These are phyloP conservation scores for Pinus taeda DNA, from an alignment of 75 land plant species.

Conservation along the genomic window DNA sequence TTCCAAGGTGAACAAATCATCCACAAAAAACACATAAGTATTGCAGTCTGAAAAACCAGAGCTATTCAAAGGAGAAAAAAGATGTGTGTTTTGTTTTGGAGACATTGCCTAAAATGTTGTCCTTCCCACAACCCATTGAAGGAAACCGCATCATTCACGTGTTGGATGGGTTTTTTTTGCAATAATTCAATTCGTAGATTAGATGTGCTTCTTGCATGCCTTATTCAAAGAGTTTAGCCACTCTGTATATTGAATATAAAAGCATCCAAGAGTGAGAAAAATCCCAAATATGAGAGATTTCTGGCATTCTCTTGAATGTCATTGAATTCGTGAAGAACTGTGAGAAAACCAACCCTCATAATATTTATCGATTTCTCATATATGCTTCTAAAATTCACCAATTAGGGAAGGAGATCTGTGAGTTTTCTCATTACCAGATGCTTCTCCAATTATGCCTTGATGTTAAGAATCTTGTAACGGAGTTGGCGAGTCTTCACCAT, in stretches of 20 bases:
- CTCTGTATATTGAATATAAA: neutral
- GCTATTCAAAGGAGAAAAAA: no score
- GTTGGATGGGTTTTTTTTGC: no score
- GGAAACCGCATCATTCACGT: no score
- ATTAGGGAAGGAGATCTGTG: neutral
- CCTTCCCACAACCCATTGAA: no score
- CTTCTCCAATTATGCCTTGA: neutral
- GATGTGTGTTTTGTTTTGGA: no score
- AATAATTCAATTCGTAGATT: no score
- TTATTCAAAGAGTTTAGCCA: neutral
- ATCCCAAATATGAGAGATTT: neutral
- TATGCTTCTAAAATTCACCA: constrained; percentile 3
- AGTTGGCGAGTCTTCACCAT: neutral
- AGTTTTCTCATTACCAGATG: neutral
- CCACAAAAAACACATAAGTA: no score
- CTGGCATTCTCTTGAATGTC: neutral
- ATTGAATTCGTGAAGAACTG: neutral
- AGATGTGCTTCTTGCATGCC: neutral
- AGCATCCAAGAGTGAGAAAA: neutral
- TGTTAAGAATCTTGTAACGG: neutral
- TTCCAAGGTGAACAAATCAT: no score
- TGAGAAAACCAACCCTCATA: neutral
- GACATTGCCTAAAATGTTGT: no score
- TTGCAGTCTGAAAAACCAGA: no score
- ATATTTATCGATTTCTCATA: neutral